Conservation (phyloP, 768 basidiomycete species). For the Mycena amicta region DNA sequence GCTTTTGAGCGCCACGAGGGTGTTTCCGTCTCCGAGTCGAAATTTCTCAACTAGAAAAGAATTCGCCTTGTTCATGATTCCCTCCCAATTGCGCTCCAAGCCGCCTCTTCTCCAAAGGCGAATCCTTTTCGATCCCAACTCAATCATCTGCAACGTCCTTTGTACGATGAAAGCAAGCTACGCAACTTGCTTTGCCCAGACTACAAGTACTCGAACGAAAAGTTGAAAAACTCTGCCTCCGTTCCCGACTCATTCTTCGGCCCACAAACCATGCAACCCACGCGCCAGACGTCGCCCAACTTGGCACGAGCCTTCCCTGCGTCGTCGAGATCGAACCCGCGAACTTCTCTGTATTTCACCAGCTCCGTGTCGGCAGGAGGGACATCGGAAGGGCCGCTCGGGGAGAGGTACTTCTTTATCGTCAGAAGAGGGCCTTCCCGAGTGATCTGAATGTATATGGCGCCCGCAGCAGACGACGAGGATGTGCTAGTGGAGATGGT, state of each 20-base stretch:
- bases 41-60: too few relatives aligned
- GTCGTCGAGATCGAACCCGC: constrained; percentile 6
- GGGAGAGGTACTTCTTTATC: neutral
- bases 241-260: constrained; percentile 16
- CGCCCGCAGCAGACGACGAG: neutral
- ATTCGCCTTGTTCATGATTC: too few relatives aligned
- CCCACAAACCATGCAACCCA: constrained; percentile 17
- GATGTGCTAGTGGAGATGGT: neutral
- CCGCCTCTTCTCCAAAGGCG: too few relatives aligned
- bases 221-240: constrained; percentile 7
- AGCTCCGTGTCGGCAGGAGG: neutral
- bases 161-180: too few relatives aligned
- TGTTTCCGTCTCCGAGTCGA: too few relatives aligned
- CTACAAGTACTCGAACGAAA: constrained; percentile 10
- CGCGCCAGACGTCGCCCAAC: neutral
- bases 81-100: too few relatives aligned
- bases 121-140: too few relatives aligned
- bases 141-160: too few relatives aligned
- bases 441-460: constrained; percentile 5
- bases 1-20: too few relatives aligned
- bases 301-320: neutral
- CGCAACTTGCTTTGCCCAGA: too few relatives aligned
- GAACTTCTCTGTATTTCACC: constrained; percentile 7
- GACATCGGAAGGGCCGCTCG: neutral
- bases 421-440: constrained; percentile 4